Evolutionary conservation across 1,139 yeast species (phyloP), one percentile per base, ranked within the genome.

Genomic region (Geotrichum histeridarum): DNA sequence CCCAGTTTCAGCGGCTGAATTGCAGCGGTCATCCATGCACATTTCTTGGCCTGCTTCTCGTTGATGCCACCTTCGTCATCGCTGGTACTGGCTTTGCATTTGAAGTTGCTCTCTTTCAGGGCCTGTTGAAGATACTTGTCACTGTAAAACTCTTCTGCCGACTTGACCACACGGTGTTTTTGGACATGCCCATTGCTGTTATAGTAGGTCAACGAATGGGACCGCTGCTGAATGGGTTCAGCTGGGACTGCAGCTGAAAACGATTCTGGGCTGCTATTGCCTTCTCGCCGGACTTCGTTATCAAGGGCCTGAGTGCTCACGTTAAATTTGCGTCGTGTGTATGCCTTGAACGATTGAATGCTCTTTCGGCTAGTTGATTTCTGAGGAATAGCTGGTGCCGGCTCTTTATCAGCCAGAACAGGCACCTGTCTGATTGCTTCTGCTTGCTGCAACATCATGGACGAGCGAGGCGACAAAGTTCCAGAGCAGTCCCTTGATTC

Each of bases 271-370:
- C 36, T 31, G 18, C 3, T 2, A 3, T 41, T 41, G 31, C 11
- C 12, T 31, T 22, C 27, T 3, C 4, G 27, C 27, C 14, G n/a
- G 17, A 18, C 48, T 2, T 11, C 4, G 39, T 50, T 50, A 2
- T 50, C 53, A 8, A 50, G 27, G 11, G 48, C 53, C 9, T 42
- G 42, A 11, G 4, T 42, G 32, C 41, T 41, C 17, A 50, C 11
- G 27, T 50, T 50, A 27, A 50, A 50, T 30, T 50, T 50, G 30
- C 41, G 43, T 7, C 41, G 42, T 7, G 53, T 50, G 42, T 50
- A 50, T 7, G 42, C 44, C 27, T 50, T 50, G 42, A 50, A 50
- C 18, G 47, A 41, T 11, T 35, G 33, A 15, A 43, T 32, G 36
- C 53, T 50, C 5, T 22, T 14, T 3, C 53, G 38, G 32, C 17